Conservation (phyloP, 495 filamentous ascomycete genomes). For the Penicillium odoratum region DNA sequence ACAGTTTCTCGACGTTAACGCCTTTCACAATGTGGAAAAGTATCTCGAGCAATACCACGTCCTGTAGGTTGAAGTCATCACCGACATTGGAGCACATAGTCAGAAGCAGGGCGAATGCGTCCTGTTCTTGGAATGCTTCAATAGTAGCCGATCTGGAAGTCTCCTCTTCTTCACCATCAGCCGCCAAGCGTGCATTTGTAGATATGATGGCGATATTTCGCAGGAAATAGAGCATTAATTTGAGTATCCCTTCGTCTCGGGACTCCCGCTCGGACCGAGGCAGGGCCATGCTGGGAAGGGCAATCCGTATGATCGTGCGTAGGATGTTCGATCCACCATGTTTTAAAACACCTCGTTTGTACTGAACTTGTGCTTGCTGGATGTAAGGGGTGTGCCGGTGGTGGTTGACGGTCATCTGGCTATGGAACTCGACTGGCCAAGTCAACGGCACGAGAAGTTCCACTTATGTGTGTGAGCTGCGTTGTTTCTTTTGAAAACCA, state of each 20-base stretch:
- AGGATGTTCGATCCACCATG: constrained; percentile 75
- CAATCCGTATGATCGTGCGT: constrained; percentile 73
- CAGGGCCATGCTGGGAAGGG: constrained; percentile 83
- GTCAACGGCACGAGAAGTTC: constrained; percentile 93
- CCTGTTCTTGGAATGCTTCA: constrained; percentile 84
- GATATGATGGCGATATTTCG: constrained; percentile 85
- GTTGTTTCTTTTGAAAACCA: not conserved
- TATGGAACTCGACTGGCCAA: constrained; percentile 85
- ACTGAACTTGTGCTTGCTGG: constrained; percentile 79
- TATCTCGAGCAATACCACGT: constrained; percentile 81
- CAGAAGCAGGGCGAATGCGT: constrained; percentile 81
- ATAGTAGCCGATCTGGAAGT: constrained; percentile 85
- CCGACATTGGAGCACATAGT: constrained; percentile 87
- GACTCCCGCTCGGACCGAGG: constrained; percentile 70
- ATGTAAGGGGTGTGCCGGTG: constrained; percentile 87
- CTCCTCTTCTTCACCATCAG: constrained; percentile 79
- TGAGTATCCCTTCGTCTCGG: constrained; percentile 91
- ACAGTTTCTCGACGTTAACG: constrained; percentile 80
- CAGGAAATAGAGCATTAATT: constrained; percentile 82
- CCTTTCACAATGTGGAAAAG: constrained; percentile 92
- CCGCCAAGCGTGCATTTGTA: constrained; percentile 57
- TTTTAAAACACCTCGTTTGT: constrained; percentile 86
- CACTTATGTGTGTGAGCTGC: constrained; percentile 47
- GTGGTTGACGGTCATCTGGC: constrained; percentile 87
- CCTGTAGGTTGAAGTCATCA: constrained; percentile 87